Evolutionary conservation across 163 green algal species (phyloP).

Genomic region (Coccomyxa subellipsoidea): DNA sequence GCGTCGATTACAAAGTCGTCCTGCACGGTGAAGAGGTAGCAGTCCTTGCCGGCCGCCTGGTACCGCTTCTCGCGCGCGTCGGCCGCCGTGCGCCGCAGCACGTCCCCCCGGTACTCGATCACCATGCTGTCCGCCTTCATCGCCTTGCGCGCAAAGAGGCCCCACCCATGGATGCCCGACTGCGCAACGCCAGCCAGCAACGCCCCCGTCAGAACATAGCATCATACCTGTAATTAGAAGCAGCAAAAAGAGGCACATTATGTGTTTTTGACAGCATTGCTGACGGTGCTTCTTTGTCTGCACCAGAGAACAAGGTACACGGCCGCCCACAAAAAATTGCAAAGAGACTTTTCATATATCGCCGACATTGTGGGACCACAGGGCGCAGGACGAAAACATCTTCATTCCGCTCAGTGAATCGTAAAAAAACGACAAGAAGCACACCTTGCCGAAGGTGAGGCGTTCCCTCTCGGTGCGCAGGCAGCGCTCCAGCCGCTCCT

Average conservation of each 20-base stretch:
- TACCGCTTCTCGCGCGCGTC: constrained; percentile 81
- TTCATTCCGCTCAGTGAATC: no score
- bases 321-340: no score
- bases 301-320: no score
- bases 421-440: background rate
- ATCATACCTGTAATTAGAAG: no score
- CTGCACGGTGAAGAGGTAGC: constrained; percentile 84
- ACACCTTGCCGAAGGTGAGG: constrained; percentile 83
- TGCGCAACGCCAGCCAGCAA: constrained; percentile 10
- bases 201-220: no score
- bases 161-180: constrained; percentile 88
- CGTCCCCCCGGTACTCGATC: constrained; percentile 88
- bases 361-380: no score
- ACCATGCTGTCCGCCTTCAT: constrained; percentile 87
- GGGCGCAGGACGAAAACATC: no score
- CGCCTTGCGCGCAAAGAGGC: constrained; percentile 77
- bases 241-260: no score
- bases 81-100: constrained; percentile 66
- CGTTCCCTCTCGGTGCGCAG: constrained; percentile 54
- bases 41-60: constrained; percentile 65
- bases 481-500: constrained; percentile 59
- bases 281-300: no score
- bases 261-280: no score
- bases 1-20: constrained; percentile 84
- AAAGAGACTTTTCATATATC: no score